These are phyloP conservation scores for Verticillium longisporum DNA, from an alignment of 2,329 filamentous ascomycete species.

Conservation along the genomic window DNA sequence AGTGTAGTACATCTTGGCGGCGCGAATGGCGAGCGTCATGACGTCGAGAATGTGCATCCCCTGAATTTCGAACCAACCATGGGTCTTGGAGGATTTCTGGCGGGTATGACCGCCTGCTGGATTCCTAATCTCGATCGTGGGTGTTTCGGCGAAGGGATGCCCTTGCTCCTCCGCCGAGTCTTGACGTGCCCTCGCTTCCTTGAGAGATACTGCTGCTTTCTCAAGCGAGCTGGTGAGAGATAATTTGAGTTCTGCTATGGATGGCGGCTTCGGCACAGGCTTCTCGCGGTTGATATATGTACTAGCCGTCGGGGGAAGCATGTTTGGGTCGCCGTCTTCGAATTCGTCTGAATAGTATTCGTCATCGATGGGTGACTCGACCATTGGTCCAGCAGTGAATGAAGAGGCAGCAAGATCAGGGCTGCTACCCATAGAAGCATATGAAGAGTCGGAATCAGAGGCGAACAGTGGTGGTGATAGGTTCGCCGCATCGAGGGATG, in stretches of 20 bases:
- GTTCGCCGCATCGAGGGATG: slow-evolving; percentile 33
- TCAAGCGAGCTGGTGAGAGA: slow-evolving; percentile 61
- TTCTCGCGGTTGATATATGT: slow-evolving; percentile 87
- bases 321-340: slow-evolving; percentile 61
- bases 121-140: slow-evolving; percentile 16
- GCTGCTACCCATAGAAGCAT: slow-evolving; percentile 53
- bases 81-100: slow-evolving; percentile 33
- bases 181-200: slow-evolving; percentile 43
- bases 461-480: slow-evolving; percentile 32
- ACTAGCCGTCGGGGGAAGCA: slow-evolving; percentile 95
- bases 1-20: slow-evolving; percentile 95
- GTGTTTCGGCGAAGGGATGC: neutral
- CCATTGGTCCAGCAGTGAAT: slow-evolving; percentile 28
- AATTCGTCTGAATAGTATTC: slow-evolving; percentile 52
- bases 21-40: slow-evolving; percentile 89
- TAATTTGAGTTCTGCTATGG: slow-evolving; percentile 67
- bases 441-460: slow-evolving; percentile 51
- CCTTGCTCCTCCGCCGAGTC: neutral
- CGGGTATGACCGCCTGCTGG: slow-evolving; percentile 25
- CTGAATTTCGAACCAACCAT: slow-evolving; percentile 79
- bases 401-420: slow-evolving; percentile 41
- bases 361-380: slow-evolving; percentile 41
- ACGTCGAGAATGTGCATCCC: slow-evolving; percentile 90
- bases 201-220: slow-evolving; percentile 61
- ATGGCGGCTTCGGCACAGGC: slow-evolving; percentile 75